Evolutionary conservation across 805 yeast species (phyloP), one percentile per base, ranked within the genome.

Genomic region (Suhomyces canberraensis): DNA sequence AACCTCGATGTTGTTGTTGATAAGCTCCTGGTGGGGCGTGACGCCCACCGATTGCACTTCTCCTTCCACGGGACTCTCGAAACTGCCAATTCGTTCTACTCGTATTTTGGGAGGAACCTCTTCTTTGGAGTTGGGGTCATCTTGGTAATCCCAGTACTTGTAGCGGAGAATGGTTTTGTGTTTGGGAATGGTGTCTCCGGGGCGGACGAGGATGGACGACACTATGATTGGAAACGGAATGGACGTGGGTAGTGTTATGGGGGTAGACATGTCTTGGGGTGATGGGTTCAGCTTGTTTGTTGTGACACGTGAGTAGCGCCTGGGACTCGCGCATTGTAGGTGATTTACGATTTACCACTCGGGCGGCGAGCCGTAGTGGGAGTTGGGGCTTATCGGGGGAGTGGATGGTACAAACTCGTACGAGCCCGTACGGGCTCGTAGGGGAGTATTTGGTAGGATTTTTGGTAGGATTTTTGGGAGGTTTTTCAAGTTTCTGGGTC

Each of bases 41-140:
- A 87, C 71, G 16, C 61, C 50, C 45, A 89, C 64, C 8, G 61
- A 51, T 6, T 65, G 58, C 3, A 93, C 61, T 26, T 66, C 65
- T 0, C 98, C 98, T 41, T 78, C 84, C 19, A 86, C 69, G 0
- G 97, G 97, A 25, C 82, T 73, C 55, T 91, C 98, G 55, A 79
- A 89, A 2, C 84, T 72, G 1, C 88, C 91, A 9, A 81, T 78
- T 18, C 78, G 66, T 49, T 84, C 90, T 2, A 83, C 84, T 29
- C 80, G 61, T 14, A 76, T 61, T 46, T 80, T 56, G 44, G 70
- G 54, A 34, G 69, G 51, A 59, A 47, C 20, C 48, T 56, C 45
- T 28, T 71, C 76, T 34, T 66, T 65, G 27, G 66, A 59, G 31
- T 68, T 58, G 7, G 81, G 79, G 42, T 73, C 72, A 22, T 75